Percentiles rank a stretch among this genome's conserved stretches.
These are phyloP conservation scores for Saraca asoca DNA, from an alignment of 331 rosid genomes.

Conservation along the genomic window DNA sequence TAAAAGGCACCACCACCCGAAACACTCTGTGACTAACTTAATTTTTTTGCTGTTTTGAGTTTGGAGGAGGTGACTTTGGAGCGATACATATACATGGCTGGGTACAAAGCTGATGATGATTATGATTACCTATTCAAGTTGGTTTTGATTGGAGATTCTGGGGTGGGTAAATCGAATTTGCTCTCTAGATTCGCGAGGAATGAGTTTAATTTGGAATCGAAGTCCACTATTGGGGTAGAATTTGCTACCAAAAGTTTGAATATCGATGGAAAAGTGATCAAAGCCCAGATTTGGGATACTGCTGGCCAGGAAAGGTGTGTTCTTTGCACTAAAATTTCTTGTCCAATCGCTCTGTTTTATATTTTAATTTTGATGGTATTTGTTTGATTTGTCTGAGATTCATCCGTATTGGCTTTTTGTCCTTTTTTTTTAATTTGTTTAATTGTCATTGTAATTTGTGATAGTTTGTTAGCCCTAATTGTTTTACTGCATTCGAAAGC, in stretches of 20 bases:
- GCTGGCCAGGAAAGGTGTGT: slow-evolving; percentile 85
- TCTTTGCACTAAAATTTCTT: neutral
- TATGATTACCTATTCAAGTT: slow-evolving; percentile 77
- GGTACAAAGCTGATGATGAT: slow-evolving; percentile 73
- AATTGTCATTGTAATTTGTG: too few species aligned
- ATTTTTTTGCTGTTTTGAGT: neutral
- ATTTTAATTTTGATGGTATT: neutral
- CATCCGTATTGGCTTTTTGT: neutral
- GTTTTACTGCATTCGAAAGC: too few species aligned
- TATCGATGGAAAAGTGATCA: slow-evolving; percentile 65
- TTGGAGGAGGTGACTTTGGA: slow-evolving; percentile 7
- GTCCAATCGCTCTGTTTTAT: neutral
- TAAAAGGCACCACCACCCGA: too few species aligned
- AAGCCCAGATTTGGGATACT: slow-evolving; percentile 95
- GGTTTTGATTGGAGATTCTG: slow-evolving; percentile 74
- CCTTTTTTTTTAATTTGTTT: too few species aligned
- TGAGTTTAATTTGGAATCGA: slow-evolving; percentile 83
- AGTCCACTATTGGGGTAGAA: slow-evolving; percentile 87
- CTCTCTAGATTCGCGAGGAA: slow-evolving; percentile 77
- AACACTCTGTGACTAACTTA: neutral
- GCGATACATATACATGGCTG: slow-evolving; percentile 49
- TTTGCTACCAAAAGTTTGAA: slow-evolving; percentile 77
- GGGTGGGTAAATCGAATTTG: slow-evolving; percentile 80
- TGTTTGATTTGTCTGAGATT: neutral
- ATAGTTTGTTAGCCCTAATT: too few species aligned